phyloP scores from a whole-genome alignment of 257 asterid genomes.

The Solanum habrochaites region DNA sequence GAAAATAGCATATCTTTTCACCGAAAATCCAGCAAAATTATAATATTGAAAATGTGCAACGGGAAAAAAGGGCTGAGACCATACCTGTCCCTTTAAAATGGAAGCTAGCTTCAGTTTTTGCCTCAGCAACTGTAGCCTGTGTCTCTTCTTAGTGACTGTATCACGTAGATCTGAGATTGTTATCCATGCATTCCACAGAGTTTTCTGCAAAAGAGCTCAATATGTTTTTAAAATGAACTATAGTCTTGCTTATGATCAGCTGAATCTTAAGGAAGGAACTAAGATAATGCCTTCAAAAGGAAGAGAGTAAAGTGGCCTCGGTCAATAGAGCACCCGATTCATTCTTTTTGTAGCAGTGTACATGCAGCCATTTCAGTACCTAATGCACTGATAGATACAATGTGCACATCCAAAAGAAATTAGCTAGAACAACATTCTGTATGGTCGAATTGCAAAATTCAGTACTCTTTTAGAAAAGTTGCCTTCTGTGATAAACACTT shows the following conservation, averaged over 20 bases:
- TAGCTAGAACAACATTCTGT: background rate
- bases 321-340: background rate
- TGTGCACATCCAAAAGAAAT: background rate
- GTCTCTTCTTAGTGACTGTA: slow-evolving; percentile 77
- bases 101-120: slow-evolving; percentile 91
- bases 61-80: slow-evolving; percentile 11
- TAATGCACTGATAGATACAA: background rate
- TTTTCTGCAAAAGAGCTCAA: slow-evolving; percentile 36
- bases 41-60: background rate
- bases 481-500: background rate
- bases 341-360: background rate
- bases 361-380: background rate
- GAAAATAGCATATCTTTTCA: background rate
- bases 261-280: background rate
- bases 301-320: background rate
- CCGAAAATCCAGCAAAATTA: background rate
- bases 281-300: background rate
- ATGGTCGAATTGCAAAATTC: background rate
- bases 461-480: background rate
- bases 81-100: slow-evolving; percentile 82
- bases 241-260: background rate
- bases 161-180: slow-evolving; percentile 85
- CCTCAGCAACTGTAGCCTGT: slow-evolving; percentile 81
- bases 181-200: slow-evolving; percentile 94
- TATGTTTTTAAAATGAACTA: background rate